Evolutionary conservation across 208 protist genomes (phyloP).

Genomic region (Leishmania tropica): DNA sequence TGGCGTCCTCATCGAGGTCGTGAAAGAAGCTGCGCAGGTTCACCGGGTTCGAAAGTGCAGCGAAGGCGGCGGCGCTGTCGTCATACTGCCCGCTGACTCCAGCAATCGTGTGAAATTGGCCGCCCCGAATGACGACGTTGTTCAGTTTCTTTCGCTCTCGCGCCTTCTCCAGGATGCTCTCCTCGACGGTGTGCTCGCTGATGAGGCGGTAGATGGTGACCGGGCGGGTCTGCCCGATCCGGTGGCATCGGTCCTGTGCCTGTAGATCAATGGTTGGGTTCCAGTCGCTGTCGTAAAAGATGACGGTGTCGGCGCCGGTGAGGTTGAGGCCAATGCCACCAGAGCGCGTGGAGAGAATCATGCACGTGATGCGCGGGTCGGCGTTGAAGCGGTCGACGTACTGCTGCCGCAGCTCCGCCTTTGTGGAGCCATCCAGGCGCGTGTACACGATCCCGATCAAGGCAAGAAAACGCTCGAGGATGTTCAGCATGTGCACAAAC

Average conservation of each 20-base stretch:
- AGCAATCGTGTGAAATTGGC: slow-evolving; percentile 89
- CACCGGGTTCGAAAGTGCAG: slow-evolving; percentile 66
- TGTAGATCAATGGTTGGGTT: slow-evolving; percentile 99
- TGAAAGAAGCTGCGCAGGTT: slow-evolving; percentile 89
- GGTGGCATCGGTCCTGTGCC: slow-evolving; percentile 97
- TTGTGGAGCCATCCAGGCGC: slow-evolving; percentile 95
- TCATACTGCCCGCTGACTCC: slow-evolving; percentile 56
- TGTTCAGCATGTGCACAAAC: slow-evolving; percentile 97
- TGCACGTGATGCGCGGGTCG: slow-evolving; percentile 94
- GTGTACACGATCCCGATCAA: slow-evolving; percentile 93
- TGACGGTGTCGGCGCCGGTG: slow-evolving; percentile 98
- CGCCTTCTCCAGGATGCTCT: slow-evolving; percentile 96
- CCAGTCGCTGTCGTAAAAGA: slow-evolving; percentile 99
- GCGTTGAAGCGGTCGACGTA: slow-evolving; percentile 95
- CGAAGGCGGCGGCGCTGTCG: slow-evolving; percentile 71
- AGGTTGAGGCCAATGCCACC: slow-evolving; percentile 99
- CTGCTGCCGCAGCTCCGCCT: slow-evolving; percentile 88
- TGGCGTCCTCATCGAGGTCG: slow-evolving; percentile 85
- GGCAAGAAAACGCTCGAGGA: slow-evolving; percentile 96
- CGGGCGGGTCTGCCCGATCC: slow-evolving; percentile 97
- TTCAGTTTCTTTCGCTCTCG: slow-evolving; percentile 95
- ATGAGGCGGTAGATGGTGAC: slow-evolving; percentile 98
- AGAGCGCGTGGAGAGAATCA: slow-evolving; percentile 97
- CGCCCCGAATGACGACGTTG: slow-evolving; percentile 95
- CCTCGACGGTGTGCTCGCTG: slow-evolving; percentile 95